Conservation (phyloP, 1,284 basidiomycete genomes). For the Microbotryum violaceum region DNA sequence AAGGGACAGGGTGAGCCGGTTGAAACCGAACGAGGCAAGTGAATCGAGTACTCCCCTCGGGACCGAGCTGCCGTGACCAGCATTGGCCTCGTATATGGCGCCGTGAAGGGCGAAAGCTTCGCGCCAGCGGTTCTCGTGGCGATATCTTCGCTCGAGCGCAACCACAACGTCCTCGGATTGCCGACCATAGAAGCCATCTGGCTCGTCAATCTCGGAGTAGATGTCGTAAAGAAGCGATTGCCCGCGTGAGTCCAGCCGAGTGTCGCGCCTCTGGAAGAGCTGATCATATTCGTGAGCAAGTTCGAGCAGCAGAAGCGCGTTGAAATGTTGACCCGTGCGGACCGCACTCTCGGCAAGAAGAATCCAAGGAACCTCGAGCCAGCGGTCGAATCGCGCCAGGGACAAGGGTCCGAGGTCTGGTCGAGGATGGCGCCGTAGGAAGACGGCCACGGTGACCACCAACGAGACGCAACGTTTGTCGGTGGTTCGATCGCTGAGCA, state of each 20-base stretch:
- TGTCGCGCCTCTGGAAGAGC: slow-evolving; percentile 22
- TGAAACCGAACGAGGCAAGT: slow-evolving; percentile 80
- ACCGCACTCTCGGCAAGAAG: slow-evolving; percentile 68
- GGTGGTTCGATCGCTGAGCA: slow-evolving; percentile 49
- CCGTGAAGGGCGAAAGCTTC: slow-evolving; percentile 85
- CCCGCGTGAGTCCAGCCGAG: slow-evolving; percentile 35
- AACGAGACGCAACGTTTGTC: slow-evolving; percentile 48
- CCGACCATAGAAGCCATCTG: slow-evolving; percentile 95
- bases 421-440: slow-evolving; percentile 57
- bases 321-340: slow-evolving; percentile 72
- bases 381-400: slow-evolving; percentile 63
- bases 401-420: slow-evolving; percentile 39
- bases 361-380: slow-evolving; percentile 71
- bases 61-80: neutral
- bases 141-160: slow-evolving; percentile 72
- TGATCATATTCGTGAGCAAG: slow-evolving; percentile 55
- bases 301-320: slow-evolving; percentile 82
- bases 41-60: slow-evolving; percentile 56
- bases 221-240: slow-evolving; percentile 78
- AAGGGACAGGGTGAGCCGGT: slow-evolving; percentile 50
- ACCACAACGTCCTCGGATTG: slow-evolving; percentile 62
- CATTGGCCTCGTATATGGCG: slow-evolving; percentile 57
- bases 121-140: slow-evolving; percentile 87
- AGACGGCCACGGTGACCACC: slow-evolving; percentile 69
- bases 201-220: slow-evolving; percentile 90